Percentiles rank a stretch among this genome's conserved stretches.
Conservation (phyloP, 176 grass and related monocot species). For the sorghum (Sorghum bicolor) region Sorghum_bicolor_NCBIv3 NC_012870.2:61901001-61901500, state of each 20-base stretch:
- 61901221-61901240: too few relatives aligned
- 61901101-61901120: neutral
- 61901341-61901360: slow-evolving; percentile 68
- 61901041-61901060: slow-evolving; percentile 80
- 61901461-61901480: slow-evolving; percentile 77
- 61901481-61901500: slow-evolving; percentile 54
- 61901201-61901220: too few relatives aligned
- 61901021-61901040: slow-evolving; percentile 61
- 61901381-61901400: slow-evolving; percentile 72
- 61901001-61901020: slow-evolving; percentile 45
- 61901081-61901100: slow-evolving; percentile 50
- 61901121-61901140: too few relatives aligned
- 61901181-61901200: too few relatives aligned
- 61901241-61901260: neutral
- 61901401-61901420: slow-evolving; percentile 64
- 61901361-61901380: slow-evolving; percentile 62
- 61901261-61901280: slow-evolving; percentile 17
- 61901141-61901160: too few relatives aligned
- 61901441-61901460: slow-evolving; percentile 66
- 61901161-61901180: too few relatives aligned
- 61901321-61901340: slow-evolving; percentile 59
- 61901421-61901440: slow-evolving; percentile 71
- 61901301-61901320: slow-evolving; percentile 60
- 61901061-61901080: slow-evolving; percentile 76
- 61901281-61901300: slow-evolving; percentile 70